Evolutionary conservation across 164 flowering plant genomes (phyloP).

Genomic region (Chimonanthus praecox): DNA sequence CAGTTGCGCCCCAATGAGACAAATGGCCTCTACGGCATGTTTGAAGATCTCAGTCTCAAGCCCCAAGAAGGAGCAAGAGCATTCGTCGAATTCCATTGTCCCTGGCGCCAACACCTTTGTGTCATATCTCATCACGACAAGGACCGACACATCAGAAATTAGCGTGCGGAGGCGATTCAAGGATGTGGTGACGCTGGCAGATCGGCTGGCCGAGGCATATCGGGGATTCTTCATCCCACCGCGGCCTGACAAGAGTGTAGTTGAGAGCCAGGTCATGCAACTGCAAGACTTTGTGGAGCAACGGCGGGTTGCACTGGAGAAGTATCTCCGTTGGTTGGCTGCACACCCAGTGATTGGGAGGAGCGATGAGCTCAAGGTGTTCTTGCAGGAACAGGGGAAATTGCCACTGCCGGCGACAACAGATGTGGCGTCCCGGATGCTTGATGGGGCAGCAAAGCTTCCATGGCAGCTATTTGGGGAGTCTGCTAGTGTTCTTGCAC

Average conservation of each 20-base stretch:
- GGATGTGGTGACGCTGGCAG: conserved; percentile 76
- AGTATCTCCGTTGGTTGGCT: conserved; percentile 71
- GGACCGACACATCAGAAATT: conserved; percentile 57
- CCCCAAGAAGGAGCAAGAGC: conserved; percentile 76
- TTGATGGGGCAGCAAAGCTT: conserved; percentile 82
- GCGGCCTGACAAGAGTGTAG: conserved; percentile 88
- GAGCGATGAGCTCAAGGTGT: conserved; percentile 81
- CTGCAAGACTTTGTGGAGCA: conserved; percentile 96
- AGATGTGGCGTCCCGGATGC: conserved; percentile 80
- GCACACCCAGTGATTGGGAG: conserved; percentile 67
- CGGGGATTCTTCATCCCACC: conserved; percentile 81
- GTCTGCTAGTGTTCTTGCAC: conserved; percentile 27
- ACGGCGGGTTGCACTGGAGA: conserved; percentile 84
- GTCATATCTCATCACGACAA: conserved; percentile 70
- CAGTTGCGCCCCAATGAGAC: conserved; percentile 2
- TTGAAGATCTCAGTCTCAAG: conserved; percentile 61
- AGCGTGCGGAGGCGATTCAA: conserved; percentile 66
- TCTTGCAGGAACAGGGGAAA: conserved; percentile 73
- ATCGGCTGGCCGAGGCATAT: conserved; percentile 64
- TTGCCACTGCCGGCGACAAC: conserved; percentile 59
- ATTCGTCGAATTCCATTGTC: conserved; percentile 52
- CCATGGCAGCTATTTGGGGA: conserved; percentile 88
- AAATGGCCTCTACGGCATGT: conserved; percentile 12
- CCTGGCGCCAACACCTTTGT: conserved; percentile 66
- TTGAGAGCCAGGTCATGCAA: conserved; percentile 97